Evolutionary conservation across 306 rosid genomes (phyloP).

Genomic region (Cicer judaicum): DNA sequence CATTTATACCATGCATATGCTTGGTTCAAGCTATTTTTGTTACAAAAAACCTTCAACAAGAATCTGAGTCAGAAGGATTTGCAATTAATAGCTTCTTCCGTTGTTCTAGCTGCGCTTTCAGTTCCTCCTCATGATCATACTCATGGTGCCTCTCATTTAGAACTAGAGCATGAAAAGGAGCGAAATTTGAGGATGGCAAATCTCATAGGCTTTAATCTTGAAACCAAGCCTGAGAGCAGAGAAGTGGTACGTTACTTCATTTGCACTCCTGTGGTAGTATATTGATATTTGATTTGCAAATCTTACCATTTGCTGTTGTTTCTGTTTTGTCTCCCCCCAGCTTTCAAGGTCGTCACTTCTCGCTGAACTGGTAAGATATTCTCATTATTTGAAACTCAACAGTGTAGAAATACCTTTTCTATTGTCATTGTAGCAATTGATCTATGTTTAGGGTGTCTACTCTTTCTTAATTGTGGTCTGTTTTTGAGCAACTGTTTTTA

Average conservation of each 20-base stretch:
- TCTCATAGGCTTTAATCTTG: constrained; percentile 91
- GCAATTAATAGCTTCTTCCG: constrained; percentile 97
- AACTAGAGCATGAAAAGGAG: constrained; percentile 88
- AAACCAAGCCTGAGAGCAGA: constrained; percentile 79
- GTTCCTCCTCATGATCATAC: constrained; percentile 80
- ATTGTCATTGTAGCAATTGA: neutral
- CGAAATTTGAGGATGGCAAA: constrained; percentile 89
- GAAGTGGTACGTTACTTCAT: constrained; percentile 66
- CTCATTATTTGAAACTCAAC: neutral
- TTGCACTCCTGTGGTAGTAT: constrained; percentile 14
- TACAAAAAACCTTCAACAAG: constrained; percentile 92
- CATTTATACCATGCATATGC: constrained; percentile 95
- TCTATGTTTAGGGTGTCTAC: neutral
- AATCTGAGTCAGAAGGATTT: constrained; percentile 95
- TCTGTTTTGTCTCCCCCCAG: constrained; percentile 51
- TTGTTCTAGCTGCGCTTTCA: constrained; percentile 92
- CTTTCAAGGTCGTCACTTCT: constrained; percentile 88
- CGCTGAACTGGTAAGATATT: constrained; percentile 79
- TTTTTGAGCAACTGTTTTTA: neutral
- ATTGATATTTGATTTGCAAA: constrained; percentile 11
- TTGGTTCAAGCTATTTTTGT: constrained; percentile 89
- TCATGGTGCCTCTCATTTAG: constrained; percentile 79
- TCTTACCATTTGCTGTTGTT: constrained; percentile 42
- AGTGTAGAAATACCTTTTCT: neutral
- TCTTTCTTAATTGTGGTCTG: neutral